These are phyloP conservation scores for Cordyceps pruinosa DNA, from an alignment of 2,329 filamentous ascomycete genomes.

Conservation along the genomic window DNA sequence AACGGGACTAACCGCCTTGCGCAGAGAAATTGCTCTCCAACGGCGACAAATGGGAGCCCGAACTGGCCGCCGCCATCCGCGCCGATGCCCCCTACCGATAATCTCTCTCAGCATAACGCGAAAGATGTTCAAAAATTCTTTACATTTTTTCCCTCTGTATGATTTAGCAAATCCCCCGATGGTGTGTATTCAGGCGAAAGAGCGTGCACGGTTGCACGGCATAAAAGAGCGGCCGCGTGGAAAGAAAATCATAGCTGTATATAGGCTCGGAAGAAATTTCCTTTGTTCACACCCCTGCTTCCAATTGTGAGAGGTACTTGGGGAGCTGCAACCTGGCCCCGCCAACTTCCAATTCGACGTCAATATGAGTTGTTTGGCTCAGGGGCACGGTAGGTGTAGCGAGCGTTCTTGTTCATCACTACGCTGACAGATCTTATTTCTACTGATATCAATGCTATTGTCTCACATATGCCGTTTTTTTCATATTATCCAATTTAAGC, in stretches of 20 bases:
- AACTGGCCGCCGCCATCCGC: conserved; percentile 83
- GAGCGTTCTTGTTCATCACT: too few species aligned
- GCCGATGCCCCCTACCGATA: conserved; percentile 91
- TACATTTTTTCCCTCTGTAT: conserved; percentile 10
- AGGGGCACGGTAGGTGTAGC: too few species aligned
- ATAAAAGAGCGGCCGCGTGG: conserved; percentile 13
- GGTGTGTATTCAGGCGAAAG: conserved; percentile 1
- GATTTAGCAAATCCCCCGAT: conserved; percentile 7
- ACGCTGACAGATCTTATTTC: not conserved
- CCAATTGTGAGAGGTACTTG: not conserved
- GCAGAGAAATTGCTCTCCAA: conserved; percentile 78
- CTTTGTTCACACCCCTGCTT: conserved; percentile 18
- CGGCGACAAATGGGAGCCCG: conserved; percentile 96
- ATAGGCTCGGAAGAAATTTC: conserved; percentile 24
- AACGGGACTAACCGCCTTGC: conserved; percentile 17
- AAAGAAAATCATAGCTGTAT: conserved; percentile 18
- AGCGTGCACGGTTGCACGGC: not conserved
- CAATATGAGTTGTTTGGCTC: too few species aligned
- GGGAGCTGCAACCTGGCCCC: not conserved
- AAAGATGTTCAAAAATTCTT: not conserved
- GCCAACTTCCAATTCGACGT: not conserved
- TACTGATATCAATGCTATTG: not conserved
- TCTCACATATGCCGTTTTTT: not conserved
- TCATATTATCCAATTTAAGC: not conserved
- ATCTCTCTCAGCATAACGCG: conserved; percentile 15